phyloP scores from a whole-genome alignment of 225 moss, liverwort and hornwort genomes.

The Physcomitrellopsis africana region DNA sequence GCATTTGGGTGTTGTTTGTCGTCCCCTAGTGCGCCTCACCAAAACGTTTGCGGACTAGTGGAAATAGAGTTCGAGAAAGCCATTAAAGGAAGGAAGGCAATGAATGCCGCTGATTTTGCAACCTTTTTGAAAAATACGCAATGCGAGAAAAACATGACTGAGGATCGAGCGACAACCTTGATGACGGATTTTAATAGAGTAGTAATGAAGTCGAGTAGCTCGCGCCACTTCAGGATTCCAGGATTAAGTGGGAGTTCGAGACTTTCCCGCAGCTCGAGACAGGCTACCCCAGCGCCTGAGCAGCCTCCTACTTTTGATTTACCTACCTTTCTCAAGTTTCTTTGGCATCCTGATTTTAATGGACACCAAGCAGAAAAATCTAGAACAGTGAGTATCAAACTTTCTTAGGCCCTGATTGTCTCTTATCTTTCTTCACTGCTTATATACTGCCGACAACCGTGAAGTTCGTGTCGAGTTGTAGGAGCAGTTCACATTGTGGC shows the following conservation, averaged over 20 bases:
- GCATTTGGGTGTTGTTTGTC: slow-evolving; percentile 27
- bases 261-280: slow-evolving; percentile 4
- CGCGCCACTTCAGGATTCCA: slow-evolving; percentile 26
- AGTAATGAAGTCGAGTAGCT: slow-evolving; percentile 9
- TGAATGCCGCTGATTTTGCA: slow-evolving; percentile 46
- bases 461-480: background rate
- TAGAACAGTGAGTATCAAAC: slow-evolving; percentile 21
- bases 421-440: background rate
- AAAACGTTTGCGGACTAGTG: slow-evolving; percentile 34
- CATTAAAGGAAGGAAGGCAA: slow-evolving; percentile 20
- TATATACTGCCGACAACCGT: background rate
- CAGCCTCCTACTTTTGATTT: slow-evolving; percentile 30
- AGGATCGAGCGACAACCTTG: slow-evolving; percentile 32
- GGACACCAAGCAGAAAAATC: slow-evolving; percentile 9
- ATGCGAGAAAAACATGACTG: slow-evolving; percentile 38
- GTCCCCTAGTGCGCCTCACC: slow-evolving; percentile 16
- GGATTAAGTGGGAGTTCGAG: too few species aligned
- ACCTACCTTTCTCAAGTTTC: slow-evolving; percentile 40
- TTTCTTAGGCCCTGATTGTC: background rate
- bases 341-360: slow-evolving; percentile 26
- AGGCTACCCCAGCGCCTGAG: slow-evolving; percentile 28
- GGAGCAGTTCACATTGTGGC: too few species aligned
- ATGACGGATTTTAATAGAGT: slow-evolving; percentile 31
- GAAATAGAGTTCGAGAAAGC: slow-evolving; percentile 34
- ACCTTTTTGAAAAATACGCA: slow-evolving; percentile 43